Evolutionary conservation across 495 filamentous ascomycete genomes (phyloP).

Genomic region (Cairneyella variabilis): DNA sequence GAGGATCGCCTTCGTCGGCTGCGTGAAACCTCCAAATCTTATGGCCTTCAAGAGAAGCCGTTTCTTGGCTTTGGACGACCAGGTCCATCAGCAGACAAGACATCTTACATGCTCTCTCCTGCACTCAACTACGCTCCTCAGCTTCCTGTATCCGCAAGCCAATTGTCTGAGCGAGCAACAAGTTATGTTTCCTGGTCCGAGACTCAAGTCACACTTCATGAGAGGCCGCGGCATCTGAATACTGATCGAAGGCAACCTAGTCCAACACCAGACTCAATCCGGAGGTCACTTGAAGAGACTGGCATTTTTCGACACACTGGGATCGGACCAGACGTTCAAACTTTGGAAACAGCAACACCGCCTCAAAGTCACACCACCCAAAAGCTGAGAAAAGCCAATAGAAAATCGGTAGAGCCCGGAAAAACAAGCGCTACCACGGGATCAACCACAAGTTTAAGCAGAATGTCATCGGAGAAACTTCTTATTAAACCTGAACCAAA

Average conservation of each 20-base stretch:
- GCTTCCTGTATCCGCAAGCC: not conserved
- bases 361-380: not conserved
- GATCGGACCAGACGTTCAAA: not conserved
- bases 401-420: not conserved
- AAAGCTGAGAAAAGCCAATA: not conserved
- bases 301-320: conserved; percentile 26
- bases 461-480: not conserved
- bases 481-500: not conserved
- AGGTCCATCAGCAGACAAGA: not conserved
- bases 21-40: not conserved
- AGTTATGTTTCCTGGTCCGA: conserved; percentile 23
- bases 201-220: conserved; percentile 8
- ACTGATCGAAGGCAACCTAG: not conserved
- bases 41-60: not conserved
- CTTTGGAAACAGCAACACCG: not conserved
- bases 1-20: not conserved
- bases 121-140: not conserved
- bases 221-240: not conserved
- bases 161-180: conserved; percentile 1
- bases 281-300: conserved; percentile 18
- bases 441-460: not conserved
- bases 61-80: not conserved
- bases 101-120: not conserved
- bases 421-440: not conserved
- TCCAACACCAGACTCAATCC: conserved; percentile 21